Evolutionary conservation across 225 moss, liverwort and hornwort species (phyloP).

Genomic region (Physcomitrellopsis africana): DNA sequence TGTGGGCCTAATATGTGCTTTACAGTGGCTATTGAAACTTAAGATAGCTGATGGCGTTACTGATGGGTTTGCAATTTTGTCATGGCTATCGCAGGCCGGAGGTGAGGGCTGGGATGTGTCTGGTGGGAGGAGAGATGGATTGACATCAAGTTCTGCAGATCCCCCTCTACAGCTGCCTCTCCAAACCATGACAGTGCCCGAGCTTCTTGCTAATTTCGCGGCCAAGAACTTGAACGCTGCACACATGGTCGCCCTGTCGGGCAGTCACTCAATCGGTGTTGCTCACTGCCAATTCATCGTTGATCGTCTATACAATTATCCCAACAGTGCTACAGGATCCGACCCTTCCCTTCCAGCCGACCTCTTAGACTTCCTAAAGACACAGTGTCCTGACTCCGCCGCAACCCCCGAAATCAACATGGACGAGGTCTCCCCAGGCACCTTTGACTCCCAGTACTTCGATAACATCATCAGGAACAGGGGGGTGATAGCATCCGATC

Average conservation of each 20-base stretch:
- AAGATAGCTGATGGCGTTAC: too few relatives aligned
- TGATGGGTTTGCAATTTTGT: too few relatives aligned
- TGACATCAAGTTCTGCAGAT: constrained; percentile 1
- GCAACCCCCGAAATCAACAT: background rate
- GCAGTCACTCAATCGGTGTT: constrained; percentile 32
- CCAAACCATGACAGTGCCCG: background rate
- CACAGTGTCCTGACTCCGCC: background rate
- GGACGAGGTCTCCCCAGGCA: constrained; percentile 24
- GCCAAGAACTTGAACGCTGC: constrained; percentile 18
- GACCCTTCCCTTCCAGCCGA: background rate
- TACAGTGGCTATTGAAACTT: too few relatives aligned
- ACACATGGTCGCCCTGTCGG: constrained; percentile 54
- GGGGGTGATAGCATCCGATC: constrained; percentile 24
- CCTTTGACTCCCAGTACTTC: constrained; percentile 29
- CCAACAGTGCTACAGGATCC: background rate
- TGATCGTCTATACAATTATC: background rate
- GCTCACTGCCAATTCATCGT: constrained; percentile 22
- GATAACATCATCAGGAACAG: background rate
- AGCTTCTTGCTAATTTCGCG: constrained; percentile 13
- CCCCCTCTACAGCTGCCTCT: background rate
- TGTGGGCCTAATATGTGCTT: too few relatives aligned
- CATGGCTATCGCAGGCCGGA: background rate
- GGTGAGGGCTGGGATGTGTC: constrained; percentile 11
- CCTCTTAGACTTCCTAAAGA: background rate
- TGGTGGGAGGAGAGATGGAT: constrained; percentile 27